phyloP scores from a whole-genome alignment of 2,329 filamentous ascomycete genomes.

The Cordyceps cateniannulata region DNA sequence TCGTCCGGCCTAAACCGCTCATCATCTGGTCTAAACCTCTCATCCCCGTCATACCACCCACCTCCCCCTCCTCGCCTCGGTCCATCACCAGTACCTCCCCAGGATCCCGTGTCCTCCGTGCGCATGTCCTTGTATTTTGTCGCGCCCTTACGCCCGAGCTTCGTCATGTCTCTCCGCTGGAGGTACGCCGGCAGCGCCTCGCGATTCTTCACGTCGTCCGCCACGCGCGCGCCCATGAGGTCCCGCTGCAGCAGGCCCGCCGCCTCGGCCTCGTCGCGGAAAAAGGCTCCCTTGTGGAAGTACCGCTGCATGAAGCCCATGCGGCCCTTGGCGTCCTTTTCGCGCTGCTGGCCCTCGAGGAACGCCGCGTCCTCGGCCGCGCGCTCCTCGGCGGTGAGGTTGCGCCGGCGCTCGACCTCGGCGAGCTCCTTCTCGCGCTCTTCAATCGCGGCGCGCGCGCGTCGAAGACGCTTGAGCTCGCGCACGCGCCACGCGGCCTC shows the following conservation, averaged over 20 bases:
- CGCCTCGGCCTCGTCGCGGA: constrained; percentile 70
- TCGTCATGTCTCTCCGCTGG: constrained; percentile 89
- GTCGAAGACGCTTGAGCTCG: constrained; percentile 81
- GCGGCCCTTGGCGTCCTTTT: constrained; percentile 70
- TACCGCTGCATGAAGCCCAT: constrained; percentile 93
- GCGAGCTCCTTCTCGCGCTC: constrained; percentile 76
- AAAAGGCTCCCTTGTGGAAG: constrained; percentile 95
- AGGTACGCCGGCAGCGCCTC: constrained; percentile 84
- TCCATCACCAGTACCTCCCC: constrained; percentile 59
- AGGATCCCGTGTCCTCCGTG: constrained; percentile 83
- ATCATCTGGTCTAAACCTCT: constrained; percentile 61
- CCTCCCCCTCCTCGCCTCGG: constrained; percentile 19
- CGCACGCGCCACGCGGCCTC: constrained; percentile 89
- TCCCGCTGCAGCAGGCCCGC: constrained; percentile 74
- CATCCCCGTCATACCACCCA: constrained; percentile 41
- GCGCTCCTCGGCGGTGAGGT: constrained; percentile 80
- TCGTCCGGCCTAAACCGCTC: constrained; percentile 39
- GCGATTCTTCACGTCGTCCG: constrained; percentile 75
- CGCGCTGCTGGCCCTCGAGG: constrained; percentile 71
- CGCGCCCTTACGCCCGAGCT: constrained; percentile 84
- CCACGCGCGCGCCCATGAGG: constrained; percentile 77
- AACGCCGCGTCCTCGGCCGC: constrained; percentile 76
- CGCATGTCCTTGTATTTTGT: constrained; percentile 86
- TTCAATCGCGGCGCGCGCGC: constrained; percentile 80
- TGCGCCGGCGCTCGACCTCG: constrained; percentile 80